Evolutionary conservation across 805 yeast genomes (phyloP).

Genomic region (Millerozyma acaciae): DNA sequence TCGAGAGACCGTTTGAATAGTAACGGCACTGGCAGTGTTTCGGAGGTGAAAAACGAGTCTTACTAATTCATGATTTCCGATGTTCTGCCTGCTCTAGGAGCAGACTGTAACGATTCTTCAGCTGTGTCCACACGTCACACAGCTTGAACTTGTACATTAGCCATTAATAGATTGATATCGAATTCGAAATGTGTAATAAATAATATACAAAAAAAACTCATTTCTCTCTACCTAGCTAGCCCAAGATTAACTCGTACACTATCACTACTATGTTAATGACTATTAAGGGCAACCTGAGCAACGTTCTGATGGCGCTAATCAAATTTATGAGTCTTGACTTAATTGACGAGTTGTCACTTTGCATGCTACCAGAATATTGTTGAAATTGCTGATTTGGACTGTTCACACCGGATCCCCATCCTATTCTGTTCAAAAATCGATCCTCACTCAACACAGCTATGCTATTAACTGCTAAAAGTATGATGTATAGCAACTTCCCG

Average conservation of each 20-base stretch:
- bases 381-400: conserved; percentile 12
- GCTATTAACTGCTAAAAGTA: conserved; percentile 62
- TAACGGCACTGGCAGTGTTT: conserved; percentile 9
- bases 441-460: conserved; percentile 79
- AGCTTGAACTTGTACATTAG: conserved; percentile 13
- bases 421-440: conserved; percentile 64
- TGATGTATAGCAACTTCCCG: conserved; percentile 54
- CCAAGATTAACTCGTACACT: conserved; percentile 64
- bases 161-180: conserved; percentile 5
- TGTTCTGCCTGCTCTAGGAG: conserved; percentile 1
- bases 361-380: conserved; percentile 42
- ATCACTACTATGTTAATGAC: conserved; percentile 64
- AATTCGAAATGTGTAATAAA: conserved; percentile 2
- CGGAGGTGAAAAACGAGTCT: conserved; percentile 14
- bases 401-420: conserved; percentile 27
- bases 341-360: conserved; percentile 33
- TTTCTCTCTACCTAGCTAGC: conserved; percentile 44
- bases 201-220: conserved; percentile 4
- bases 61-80: conserved; percentile 1
- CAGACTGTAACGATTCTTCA: too few species aligned
- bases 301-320: conserved; percentile 71
- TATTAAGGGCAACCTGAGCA: conserved; percentile 71
- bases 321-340: conserved; percentile 59
- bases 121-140: too few species aligned
- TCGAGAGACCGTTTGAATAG: conserved; percentile 62